Percentiles rank a stretch among this genome's conserved stretches.
Conservation (phyloP, 345 rosid genomes). For the Reutealis trisperma region DNA sequence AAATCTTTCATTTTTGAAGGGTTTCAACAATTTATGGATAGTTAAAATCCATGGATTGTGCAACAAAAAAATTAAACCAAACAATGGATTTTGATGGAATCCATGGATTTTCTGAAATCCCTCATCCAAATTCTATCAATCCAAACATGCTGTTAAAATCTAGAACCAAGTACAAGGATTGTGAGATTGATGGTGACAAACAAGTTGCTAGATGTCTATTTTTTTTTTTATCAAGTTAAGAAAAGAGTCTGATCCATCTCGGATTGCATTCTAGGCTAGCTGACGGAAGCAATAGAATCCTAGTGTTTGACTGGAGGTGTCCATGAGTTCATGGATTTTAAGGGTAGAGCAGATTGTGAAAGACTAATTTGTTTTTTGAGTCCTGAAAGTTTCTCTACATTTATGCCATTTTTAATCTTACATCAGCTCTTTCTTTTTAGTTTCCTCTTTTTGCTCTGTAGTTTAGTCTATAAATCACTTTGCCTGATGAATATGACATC, state of each 20-base stretch:
- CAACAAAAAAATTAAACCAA: no score
- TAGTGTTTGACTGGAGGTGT: constrained; percentile 13
- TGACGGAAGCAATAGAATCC: constrained; percentile 18
- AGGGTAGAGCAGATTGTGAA: neutral
- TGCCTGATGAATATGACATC: neutral
- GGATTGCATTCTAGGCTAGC: constrained; percentile 7
- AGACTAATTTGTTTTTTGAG: neutral
- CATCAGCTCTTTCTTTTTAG: neutral
- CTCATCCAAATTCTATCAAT: no score
- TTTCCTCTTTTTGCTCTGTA: neutral
- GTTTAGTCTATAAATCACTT: neutral
- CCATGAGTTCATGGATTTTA: constrained; percentile 3
- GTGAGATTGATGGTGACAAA: neutral
- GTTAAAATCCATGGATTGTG: no score
- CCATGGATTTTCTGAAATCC: no score
- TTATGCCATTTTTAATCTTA: neutral
- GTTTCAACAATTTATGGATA: no score
- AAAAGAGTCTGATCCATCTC: neutral
- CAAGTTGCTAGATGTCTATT: neutral
- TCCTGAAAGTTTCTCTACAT: neutral
- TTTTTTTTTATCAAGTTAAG: neutral
- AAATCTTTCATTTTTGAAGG: no score
- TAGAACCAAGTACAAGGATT: no score
- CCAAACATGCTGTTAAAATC: no score
- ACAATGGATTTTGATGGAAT: no score